Base-by-base conservation (phyloP, 2,329 filamentous ascomycete genomes). In the Ustilaginoidea virens region DNA sequence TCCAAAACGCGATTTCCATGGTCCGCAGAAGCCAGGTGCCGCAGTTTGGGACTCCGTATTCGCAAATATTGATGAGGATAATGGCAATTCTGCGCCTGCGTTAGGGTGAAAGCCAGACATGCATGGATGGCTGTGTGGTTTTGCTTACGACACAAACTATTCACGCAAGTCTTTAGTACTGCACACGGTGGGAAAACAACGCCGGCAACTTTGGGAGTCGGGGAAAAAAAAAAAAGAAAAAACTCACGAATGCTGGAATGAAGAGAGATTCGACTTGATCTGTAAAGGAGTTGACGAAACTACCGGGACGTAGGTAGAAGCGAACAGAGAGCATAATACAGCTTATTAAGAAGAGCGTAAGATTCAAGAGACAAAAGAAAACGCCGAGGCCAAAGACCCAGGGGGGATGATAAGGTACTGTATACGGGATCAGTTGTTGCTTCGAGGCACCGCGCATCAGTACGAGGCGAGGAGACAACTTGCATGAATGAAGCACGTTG, bases 231-330 rank as follows among this genome's bases (percentile, higher is more conserved):
- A n/a, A n/a, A n/a, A n/a, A n/a, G n/a, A n/a, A n/a, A n/a, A 14
- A 5, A 29, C 28, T 17, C 22, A 70, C 66, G 49, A 62, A 70
- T 2, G 80, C 69, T 1, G 80, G 79, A 11, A 82, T 72, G 46
- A 87, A 90, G 1, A 87, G 60, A 7, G 72, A 78, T 46, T 92
- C 82, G 0, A 77, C 74, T 9, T 80, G 80, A 52, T 87, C 80
- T 5, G 72, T 58, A 34, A 90, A 77, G 1, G 78, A 82, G 10
- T 69, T 61, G 33, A 63, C 64, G 45, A 87, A 81, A 7, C 74
- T 80, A 12, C 74, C 69, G 0, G 78, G 78, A 32, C 74, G 73
- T 39, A 69, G 61, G 40, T 66, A 66, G 48, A 92, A 90, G 13
- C 80, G 69, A 7, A 73, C 52, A 7, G 67, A 61, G 21, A 87